Base-by-base conservation (phyloP, 345 rosid species). In the Bruguiera sexangula region DNA sequence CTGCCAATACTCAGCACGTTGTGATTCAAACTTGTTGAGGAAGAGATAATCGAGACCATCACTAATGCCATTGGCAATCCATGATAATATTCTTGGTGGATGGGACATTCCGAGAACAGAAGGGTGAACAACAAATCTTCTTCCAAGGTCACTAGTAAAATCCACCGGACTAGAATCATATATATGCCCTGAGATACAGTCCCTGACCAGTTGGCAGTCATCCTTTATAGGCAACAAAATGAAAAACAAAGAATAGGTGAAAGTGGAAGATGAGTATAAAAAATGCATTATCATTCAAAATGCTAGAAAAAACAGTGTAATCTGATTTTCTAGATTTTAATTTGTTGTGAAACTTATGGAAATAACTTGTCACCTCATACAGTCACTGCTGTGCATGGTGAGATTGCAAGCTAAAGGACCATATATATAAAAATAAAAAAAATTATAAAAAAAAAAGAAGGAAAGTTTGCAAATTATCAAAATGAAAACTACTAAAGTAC, bases 1-100 rank as follows among this genome's bases (percentile, higher is more conserved):
- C 83, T 86, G 97, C 98, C 98, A 94, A 73, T 75, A 94, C 76
- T 88, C 90, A 34, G 95, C 93, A 69, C 97, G 89, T 54, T 91
- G 90, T 31, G 97, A 83, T 78, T 91, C 98, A 82, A 94, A 91
- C 80, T 87, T 82, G 80, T 66, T 82, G 70, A 91, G 87, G 80
- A 94, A 94, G 79, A 94, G 84, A 75, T 84, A 80, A 83, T 94
- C 97, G 39, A 94, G 92, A 71, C 89, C 84, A 62, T 82, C 77
- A 71, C 92, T 86, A 77, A 91, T 86, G 73, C 87, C 74, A 74
- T 86, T 91, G 9, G 95, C 93, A 50, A 86, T 70, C 98, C 96
- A 84, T 11, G 87, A 82, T 32, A 81, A 75, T 46, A 91, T 69
- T 82, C 78, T 87, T 63, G 93, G 96, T 2, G 97, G 96, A 70